These are phyloP conservation scores for Fusarium sp. DNA, from an alignment of 2,329 filamentous ascomycete species.

Conservation along the genomic window DNA sequence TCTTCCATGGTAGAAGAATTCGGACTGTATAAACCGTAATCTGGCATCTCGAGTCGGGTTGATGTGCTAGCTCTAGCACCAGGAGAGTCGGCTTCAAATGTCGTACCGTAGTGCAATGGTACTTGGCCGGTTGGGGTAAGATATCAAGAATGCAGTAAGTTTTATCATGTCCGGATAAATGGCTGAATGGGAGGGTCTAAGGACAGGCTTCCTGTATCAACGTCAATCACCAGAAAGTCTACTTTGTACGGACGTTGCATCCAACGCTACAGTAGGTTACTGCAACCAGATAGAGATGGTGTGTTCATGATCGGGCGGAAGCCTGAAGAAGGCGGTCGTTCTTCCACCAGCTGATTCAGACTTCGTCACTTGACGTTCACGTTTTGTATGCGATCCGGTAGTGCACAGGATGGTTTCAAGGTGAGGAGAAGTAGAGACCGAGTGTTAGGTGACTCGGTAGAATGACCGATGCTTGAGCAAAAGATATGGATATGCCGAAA, in stretches of 20 bases:
- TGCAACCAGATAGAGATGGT: constrained; percentile 1
- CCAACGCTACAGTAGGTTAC: constrained; percentile 16
- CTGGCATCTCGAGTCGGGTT: not conserved
- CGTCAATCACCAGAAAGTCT: not conserved
- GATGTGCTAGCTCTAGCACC: not conserved
- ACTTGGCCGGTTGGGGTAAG: not conserved
- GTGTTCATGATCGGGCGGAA: not conserved
- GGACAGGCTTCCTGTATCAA: not conserved
- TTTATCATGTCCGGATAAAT: constrained; percentile 14
- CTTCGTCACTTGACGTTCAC: constrained; percentile 23
- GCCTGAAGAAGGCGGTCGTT: not conserved
- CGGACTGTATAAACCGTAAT: not conserved
- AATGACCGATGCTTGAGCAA: not conserved
- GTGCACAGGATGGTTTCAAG: not conserved
- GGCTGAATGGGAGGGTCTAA: not conserved
- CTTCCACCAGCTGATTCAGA: not conserved
- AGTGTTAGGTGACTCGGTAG: not conserved
- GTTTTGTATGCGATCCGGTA: not conserved
- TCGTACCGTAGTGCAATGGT: not conserved
- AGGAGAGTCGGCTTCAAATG: not conserved
- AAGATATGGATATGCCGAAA: not conserved
- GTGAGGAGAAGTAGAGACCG: not conserved
- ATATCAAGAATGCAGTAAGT: not conserved
- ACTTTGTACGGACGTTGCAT: not conserved
- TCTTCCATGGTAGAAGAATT: not conserved